Percentiles rank a stretch among this genome's conserved stretches.
These are phyloP conservation scores for Globisporangium heterothallicum DNA, from an alignment of 352 stramenopile species.

Conservation along the genomic window DNA sequence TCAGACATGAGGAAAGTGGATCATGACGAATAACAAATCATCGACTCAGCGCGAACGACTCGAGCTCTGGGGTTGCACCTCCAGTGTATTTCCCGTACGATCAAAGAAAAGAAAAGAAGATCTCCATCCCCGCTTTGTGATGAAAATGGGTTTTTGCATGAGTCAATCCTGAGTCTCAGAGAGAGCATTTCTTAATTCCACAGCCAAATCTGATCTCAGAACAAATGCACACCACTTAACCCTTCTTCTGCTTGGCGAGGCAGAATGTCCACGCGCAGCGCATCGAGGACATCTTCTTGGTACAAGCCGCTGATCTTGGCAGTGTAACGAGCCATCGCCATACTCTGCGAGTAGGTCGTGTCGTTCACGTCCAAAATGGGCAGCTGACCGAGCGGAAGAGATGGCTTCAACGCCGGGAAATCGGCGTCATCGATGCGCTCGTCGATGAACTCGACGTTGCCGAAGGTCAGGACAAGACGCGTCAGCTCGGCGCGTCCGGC, in stretches of 20 bases:
- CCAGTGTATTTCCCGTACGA: no score
- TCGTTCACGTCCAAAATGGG: constrained; percentile 33
- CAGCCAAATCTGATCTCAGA: no score
- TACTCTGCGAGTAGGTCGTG: constrained; percentile 28
- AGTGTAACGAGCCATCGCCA: constrained; percentile 38
- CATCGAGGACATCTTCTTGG: constrained; percentile 19
- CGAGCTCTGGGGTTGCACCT: no score
- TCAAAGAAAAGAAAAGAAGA: no score
- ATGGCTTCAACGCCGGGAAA: constrained; percentile 31
- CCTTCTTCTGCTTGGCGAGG: constrained; percentile 19
- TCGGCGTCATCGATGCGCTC: constrained; percentile 19
- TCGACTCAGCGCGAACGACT: no score
- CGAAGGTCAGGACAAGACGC: constrained; percentile 41
- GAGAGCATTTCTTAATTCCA: no score
- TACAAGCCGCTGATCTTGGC: constrained; percentile 32
- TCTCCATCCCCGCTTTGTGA: no score
- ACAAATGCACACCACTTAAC: no score
- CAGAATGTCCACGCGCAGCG: constrained; percentile 23
- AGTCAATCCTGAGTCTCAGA: no score
- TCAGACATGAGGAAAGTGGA: no score
- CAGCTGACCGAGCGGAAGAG: constrained; percentile 35
- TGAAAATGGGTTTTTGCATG: no score
- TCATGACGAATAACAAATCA: no score
- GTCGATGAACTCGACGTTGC: constrained; percentile 31
- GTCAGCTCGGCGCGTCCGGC: constrained; percentile 39